Conservation (phyloP, 495 filamentous ascomycete species). For the Daldinia childiae region DNA sequence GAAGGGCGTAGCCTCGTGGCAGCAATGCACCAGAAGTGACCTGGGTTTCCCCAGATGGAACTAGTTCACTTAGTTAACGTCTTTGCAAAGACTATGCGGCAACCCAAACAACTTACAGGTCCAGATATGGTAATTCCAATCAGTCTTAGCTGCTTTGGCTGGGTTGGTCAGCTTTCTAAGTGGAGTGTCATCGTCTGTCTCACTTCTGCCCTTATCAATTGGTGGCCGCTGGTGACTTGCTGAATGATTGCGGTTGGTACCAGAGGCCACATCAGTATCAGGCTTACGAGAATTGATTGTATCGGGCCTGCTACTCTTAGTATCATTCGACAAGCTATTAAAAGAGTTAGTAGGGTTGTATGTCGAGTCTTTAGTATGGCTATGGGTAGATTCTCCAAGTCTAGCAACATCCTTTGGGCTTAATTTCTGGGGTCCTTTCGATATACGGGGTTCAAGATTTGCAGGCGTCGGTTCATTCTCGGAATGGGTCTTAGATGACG, state of each 20-base stretch:
- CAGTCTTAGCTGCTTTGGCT: background rate
- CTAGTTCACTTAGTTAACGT: background rate
- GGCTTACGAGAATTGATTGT: background rate
- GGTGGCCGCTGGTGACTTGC: background rate
- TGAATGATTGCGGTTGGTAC: too few species aligned
- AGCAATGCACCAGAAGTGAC: conserved; percentile 41
- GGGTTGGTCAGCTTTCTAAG: background rate
- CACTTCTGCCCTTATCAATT: background rate
- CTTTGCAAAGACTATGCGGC: background rate
- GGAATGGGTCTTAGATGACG: background rate
- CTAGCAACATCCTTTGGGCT: too few species aligned
- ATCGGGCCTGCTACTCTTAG: too few species aligned
- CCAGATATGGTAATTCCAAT: conserved; percentile 23
- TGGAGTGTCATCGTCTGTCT: background rate
- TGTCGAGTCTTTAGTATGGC: too few species aligned
- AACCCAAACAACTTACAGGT: conserved; percentile 11
- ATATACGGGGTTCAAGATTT: background rate
- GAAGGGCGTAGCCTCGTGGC: conserved; percentile 37
- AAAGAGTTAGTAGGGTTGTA: too few species aligned
- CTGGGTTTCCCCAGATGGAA: conserved; percentile 13
- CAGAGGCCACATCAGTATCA: background rate
- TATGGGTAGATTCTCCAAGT: too few species aligned
- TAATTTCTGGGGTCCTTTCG: background rate
- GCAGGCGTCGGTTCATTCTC: background rate
- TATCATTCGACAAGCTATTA: too few species aligned